Evolutionary conservation across 1,284 basidiomycete genomes (phyloP).

Genomic region (Ustilago cynodontis): DNA sequence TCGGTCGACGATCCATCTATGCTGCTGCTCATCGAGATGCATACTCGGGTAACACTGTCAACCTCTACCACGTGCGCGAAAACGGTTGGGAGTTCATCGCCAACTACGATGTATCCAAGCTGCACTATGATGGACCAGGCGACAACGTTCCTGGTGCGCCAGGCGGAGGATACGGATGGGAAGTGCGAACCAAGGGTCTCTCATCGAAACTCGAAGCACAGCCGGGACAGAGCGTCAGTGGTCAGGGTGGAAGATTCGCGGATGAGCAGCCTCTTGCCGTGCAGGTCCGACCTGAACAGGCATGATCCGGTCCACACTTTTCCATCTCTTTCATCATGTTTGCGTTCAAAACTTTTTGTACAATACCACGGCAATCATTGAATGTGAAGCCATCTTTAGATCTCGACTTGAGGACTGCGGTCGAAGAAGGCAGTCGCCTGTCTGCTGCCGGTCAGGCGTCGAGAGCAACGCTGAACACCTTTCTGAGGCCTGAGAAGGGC

Average conservation of each 20-base stretch:
- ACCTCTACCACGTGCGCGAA: conserved; percentile 94
- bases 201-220: conserved; percentile 57
- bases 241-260: conserved; percentile 50
- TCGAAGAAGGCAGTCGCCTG: not conserved
- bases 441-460: not conserved
- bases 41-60: conserved; percentile 90
- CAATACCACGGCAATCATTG: conserved; percentile 12
- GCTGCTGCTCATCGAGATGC: conserved; percentile 95
- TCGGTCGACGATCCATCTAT: conserved; percentile 93
- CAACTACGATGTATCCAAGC: conserved; percentile 67
- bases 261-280: conserved; percentile 51
- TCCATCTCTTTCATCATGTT: not conserved
- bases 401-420: not conserved
- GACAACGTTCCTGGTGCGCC: conserved; percentile 61
- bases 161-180: conserved; percentile 67
- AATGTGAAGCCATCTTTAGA: not conserved
- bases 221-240: conserved; percentile 52
- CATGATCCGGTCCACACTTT: conserved; percentile 6
- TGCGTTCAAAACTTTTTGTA: conserved; percentile 22
- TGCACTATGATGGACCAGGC: conserved; percentile 68
- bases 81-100: conserved; percentile 77
- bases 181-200: conserved; percentile 63
- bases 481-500: not conserved
- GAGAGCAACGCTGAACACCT: not conserved
- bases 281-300: conserved; percentile 46